A percentile compares a stretch with the other conserved stretches of the same genome.
These are phyloP conservation scores for Amylostereum areolatum DNA, from an alignment of 1,284 basidiomycete species.

Conservation along the genomic window DNA sequence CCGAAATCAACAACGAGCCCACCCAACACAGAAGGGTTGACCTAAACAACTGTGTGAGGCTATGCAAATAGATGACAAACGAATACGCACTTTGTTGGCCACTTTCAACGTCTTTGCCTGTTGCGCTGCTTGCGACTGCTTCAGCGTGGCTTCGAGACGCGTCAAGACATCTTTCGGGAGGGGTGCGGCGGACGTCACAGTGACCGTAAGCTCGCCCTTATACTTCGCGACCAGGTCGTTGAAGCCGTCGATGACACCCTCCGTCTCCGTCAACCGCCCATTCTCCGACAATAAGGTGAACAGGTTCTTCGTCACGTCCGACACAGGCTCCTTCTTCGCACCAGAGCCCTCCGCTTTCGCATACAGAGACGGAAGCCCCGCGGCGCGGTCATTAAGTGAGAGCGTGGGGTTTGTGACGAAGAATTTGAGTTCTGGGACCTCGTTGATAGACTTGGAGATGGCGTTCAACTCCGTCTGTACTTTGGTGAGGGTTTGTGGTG, in stretches of 20 bases:
- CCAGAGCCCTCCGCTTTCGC: conserved; percentile 48
- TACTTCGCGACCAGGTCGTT: conserved; percentile 85
- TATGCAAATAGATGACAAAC: conserved; percentile 5
- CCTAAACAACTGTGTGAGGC: conserved; percentile 35
- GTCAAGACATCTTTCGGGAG: conserved; percentile 69
- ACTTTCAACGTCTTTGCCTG: conserved; percentile 83
- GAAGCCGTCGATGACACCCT: conserved; percentile 89
- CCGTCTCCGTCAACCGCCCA: conserved; percentile 81
- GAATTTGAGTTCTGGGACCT: conserved; percentile 54
- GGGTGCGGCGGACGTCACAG: conserved; percentile 84
- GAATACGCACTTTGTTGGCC: conserved; percentile 68
- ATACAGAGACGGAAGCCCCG: conserved; percentile 68
- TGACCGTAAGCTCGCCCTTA: conserved; percentile 91
- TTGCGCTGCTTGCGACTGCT: conserved; percentile 78
- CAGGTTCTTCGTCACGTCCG: conserved; percentile 91
- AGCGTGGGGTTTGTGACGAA: conserved; percentile 90
- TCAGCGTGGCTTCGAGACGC: conserved; percentile 79
- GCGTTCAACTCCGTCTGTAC: conserved; percentile 77
- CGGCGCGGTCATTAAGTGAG: conserved; percentile 68
- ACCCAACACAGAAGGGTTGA: conserved; percentile 83
- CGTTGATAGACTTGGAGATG: conserved; percentile 63
- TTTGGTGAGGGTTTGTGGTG: conserved; percentile 72
- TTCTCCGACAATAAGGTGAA: conserved; percentile 91
- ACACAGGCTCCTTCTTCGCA: conserved; percentile 65
- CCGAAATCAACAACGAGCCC: conserved; percentile 96